Percentiles rank a stretch among this genome's conserved stretches.
These are phyloP conservation scores for Cytidiella melzeri DNA, from an alignment of 768 basidiomycete species.

Conservation along the genomic window DNA sequence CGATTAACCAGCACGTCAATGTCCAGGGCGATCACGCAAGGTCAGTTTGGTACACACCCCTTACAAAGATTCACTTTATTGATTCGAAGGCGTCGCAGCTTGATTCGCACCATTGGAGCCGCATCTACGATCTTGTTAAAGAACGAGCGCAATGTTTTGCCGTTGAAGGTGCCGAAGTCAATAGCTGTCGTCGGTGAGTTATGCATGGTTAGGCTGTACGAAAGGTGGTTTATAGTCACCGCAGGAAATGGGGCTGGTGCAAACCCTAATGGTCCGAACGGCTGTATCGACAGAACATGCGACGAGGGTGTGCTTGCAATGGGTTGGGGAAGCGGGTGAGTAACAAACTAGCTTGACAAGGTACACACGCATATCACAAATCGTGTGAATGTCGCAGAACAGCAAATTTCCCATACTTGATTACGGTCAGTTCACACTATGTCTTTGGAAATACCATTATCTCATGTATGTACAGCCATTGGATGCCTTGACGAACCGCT, in stretches of 20 bases:
- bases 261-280: constrained; percentile 49
- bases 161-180: constrained; percentile 39
- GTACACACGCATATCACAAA: too few relatives aligned
- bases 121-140: constrained; percentile 62
- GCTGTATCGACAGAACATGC: constrained; percentile 48
- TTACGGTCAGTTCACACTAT: constrained; percentile 28
- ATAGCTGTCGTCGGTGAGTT: constrained; percentile 52
- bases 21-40: constrained; percentile 33
- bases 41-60: constrained; percentile 21
- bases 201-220: neutral
- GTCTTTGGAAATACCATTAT: neutral
- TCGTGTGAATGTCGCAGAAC: constrained; percentile 28
- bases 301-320: constrained; percentile 57
- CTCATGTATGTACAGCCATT: constrained; percentile 19
- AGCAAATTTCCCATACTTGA: constrained; percentile 45
- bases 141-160: constrained; percentile 41
- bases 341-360: neutral
- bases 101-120: constrained; percentile 41
- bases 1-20: constrained; percentile 28
- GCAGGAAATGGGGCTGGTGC: constrained; percentile 44
- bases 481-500: constrained; percentile 37
- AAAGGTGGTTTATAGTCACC: neutral
- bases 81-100: too few relatives aligned
- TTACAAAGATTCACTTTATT: neutral
- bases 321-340: constrained; percentile 40